A percentile compares a stretch with the other conserved stretches of the same genome.
These are phyloP conservation scores for Leishmania major DNA, from an alignment of 208 protist genomes.

Conservation along the genomic window DNA sequence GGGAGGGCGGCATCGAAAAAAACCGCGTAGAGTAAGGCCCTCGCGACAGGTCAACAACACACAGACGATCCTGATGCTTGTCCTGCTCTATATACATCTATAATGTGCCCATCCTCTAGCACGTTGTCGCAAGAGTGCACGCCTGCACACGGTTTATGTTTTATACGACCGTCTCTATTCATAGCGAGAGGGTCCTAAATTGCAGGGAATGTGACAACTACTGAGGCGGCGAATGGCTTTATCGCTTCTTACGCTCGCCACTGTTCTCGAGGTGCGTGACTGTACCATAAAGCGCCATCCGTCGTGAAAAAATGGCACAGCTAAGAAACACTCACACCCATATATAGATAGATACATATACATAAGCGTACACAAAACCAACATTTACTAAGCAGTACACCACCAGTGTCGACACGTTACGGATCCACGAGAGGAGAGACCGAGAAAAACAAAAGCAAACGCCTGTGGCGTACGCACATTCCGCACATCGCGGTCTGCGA, in stretches of 20 bases:
- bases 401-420: neutral
- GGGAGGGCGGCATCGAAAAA: neutral
- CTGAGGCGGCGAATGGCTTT: neutral
- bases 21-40: neutral
- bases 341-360: neutral
- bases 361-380: neutral
- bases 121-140: neutral
- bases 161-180: neutral
- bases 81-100: constrained; percentile 7
- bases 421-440: neutral
- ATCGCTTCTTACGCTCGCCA: neutral
- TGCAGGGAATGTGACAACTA: neutral
- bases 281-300: neutral
- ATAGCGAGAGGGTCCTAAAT: neutral
- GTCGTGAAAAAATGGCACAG: neutral
- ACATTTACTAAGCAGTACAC: neutral
- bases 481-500: neutral
- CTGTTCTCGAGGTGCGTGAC: neutral
- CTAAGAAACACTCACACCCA: neutral
- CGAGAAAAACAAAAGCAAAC: neutral
- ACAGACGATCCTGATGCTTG: neutral
- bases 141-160: neutral
- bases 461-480: neutral
- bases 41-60: neutral
- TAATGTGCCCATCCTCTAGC: neutral